Evolutionary conservation across 805 yeast species (phyloP).

Genomic region (Clavispora carvajalis): DNA sequence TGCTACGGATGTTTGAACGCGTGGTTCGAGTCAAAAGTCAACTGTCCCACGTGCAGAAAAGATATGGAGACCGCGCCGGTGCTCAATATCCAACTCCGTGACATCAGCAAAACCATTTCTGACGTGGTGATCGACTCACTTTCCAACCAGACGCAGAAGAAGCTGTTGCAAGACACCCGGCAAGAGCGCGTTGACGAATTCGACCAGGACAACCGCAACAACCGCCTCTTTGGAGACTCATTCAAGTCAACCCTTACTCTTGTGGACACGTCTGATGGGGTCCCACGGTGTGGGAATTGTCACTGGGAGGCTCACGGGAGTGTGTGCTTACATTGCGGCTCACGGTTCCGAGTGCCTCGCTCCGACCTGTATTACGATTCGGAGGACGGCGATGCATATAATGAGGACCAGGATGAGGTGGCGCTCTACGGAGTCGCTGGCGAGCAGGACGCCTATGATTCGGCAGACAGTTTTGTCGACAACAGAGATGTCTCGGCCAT

Average conservation of each 20-base stretch:
- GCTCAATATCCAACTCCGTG: constrained; percentile 48
- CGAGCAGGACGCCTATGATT: constrained; percentile 11
- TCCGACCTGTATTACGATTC: constrained; percentile 31
- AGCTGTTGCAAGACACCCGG: constrained; percentile 20
- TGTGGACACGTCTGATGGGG: constrained; percentile 64
- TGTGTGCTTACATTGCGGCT: constrained; percentile 65
- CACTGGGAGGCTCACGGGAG: constrained; percentile 75
- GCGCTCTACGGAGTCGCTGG: constrained; percentile 12
- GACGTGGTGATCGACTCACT: constrained; percentile 36
- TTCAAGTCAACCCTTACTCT: constrained; percentile 50
- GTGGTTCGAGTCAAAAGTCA: constrained; percentile 54
- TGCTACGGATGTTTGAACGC: constrained; percentile 60
- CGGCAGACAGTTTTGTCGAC: constrained; percentile 17
- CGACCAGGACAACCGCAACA: constrained; percentile 34
- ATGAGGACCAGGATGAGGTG: constrained; percentile 29
- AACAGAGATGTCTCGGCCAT: constrained; percentile 17
- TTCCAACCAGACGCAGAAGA: constrained; percentile 20
- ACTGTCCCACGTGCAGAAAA: constrained; percentile 68
- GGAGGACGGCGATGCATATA: constrained; percentile 33
- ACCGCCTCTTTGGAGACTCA: constrained; percentile 41
- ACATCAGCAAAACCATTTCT: constrained; percentile 31
- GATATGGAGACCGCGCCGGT: constrained; percentile 46
- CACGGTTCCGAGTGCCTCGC: constrained; percentile 37
- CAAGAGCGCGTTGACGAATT: constrained; percentile 29
- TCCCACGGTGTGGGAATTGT: constrained; percentile 68